Evolutionary conservation across 441 rosid genomes (phyloP).

Genomic region (Pelargonium myrrhifolium): DNA sequence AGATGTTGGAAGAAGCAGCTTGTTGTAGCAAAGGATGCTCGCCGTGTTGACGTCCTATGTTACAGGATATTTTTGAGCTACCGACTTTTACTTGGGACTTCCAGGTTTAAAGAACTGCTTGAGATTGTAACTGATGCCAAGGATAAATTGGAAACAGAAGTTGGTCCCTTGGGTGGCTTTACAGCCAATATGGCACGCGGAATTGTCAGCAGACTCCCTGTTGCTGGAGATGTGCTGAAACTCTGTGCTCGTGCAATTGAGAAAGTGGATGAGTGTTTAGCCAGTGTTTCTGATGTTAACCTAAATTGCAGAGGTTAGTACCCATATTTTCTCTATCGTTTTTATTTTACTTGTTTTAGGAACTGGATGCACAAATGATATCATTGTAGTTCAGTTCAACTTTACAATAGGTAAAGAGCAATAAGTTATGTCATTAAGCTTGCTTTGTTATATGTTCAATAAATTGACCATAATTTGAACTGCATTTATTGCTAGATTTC

Average conservation of each 20-base stretch:
- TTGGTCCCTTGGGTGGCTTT: slow-evolving; percentile 40
- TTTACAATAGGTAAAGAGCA: too few species aligned
- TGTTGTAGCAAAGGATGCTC: slow-evolving; percentile 74
- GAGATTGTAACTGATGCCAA: slow-evolving; percentile 37
- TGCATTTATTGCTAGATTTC: too few species aligned
- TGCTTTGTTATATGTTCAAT: too few species aligned
- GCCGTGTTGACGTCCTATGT: slow-evolving; percentile 81
- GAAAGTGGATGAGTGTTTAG: slow-evolving; percentile 59
- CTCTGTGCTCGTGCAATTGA: slow-evolving; percentile 51
- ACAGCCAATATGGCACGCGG: slow-evolving; percentile 47
- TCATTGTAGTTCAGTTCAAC: too few species aligned
- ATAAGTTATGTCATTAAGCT: too few species aligned
- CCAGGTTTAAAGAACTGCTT: slow-evolving; percentile 35
- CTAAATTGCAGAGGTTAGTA: slow-evolving; percentile 45
- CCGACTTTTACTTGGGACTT: slow-evolving; percentile 73
- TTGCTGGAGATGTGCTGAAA: slow-evolving; percentile 42
- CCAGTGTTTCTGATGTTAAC: slow-evolving; percentile 28
- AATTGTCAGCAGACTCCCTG: slow-evolving; percentile 46
- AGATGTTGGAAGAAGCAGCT: slow-evolving; percentile 96
- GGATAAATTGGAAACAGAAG: slow-evolving; percentile 35
- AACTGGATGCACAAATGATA: too few species aligned
- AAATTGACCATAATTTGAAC: too few species aligned
- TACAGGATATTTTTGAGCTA: slow-evolving; percentile 76
- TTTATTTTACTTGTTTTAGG: too few species aligned
- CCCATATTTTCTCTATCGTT: not conserved